A percentile compares a stretch with the other conserved stretches of the same genome.
Evolutionary conservation across 2,329 filamentous ascomycete species (phyloP).

Genomic region (Hymenoscyphus fraxineus): DNA sequence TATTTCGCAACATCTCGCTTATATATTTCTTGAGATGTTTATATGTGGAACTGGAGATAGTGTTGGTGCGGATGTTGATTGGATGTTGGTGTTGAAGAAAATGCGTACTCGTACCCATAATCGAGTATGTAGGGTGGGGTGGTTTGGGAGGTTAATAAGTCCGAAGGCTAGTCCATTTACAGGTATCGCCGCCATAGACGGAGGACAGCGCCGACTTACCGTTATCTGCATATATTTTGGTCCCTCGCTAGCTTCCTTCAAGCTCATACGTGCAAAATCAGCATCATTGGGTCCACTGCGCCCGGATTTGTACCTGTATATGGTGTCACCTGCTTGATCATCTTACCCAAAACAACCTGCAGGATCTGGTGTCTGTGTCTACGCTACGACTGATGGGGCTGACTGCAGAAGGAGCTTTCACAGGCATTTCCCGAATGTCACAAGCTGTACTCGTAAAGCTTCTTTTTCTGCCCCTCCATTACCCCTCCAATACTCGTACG

Average conservation of each 20-base stretch:
- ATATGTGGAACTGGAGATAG: no score
- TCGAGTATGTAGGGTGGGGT: no score
- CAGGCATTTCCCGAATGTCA: neutral
- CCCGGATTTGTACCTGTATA: neutral
- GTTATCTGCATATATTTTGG: neutral
- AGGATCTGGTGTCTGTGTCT: neutral
- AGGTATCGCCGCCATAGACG: neutral
- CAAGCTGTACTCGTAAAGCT: neutral
- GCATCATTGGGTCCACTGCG: neutral
- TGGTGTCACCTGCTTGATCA: neutral
- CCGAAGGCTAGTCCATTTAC: no score
- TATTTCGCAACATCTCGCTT: neutral
- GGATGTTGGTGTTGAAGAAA: no score
- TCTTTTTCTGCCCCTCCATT: constrained; percentile 1
- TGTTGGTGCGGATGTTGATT: no score
- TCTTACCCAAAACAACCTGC: neutral
- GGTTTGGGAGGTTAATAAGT: no score
- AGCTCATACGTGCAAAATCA: neutral
- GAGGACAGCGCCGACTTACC: neutral
- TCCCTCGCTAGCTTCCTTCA: neutral
- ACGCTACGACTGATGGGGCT: neutral
- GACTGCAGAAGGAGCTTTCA: neutral
- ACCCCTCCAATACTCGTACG: neutral
- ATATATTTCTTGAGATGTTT: no score
- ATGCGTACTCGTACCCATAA: no score